Conservation (phyloP, 768 basidiomycete species). For the Sporobolomyces phaffii region DNA sequence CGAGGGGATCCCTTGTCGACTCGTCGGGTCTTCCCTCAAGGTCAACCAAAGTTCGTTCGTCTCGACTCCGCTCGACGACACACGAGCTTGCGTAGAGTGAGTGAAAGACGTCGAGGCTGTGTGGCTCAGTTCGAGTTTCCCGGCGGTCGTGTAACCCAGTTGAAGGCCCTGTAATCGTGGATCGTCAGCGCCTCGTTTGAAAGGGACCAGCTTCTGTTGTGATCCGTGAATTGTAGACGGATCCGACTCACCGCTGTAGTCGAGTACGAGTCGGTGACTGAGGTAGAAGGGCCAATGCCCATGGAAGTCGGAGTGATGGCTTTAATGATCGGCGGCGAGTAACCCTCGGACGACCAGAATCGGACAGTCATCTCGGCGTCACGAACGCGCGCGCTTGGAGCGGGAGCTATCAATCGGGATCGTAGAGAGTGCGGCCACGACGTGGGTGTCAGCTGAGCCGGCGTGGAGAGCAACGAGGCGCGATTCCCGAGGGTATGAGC, state of each 20-base stretch:
- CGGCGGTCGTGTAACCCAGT: not conserved
- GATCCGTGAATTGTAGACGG: too few species aligned
- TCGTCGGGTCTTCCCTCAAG: not conserved
- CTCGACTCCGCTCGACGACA: not conserved
- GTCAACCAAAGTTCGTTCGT: constrained; percentile 17
- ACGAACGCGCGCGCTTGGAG: constrained; percentile 1
- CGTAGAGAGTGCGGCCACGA: not conserved
- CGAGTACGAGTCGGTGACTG: not conserved
- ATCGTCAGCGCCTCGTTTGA: not conserved
- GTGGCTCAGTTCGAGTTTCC: not conserved
- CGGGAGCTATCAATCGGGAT: not conserved
- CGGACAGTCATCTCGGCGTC: not conserved
- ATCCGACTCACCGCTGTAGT: not conserved
- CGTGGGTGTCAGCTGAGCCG: not conserved
- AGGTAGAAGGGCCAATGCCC: constrained; percentile 3
- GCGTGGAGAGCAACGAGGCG: not conserved
- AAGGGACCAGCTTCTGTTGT: too few species aligned
- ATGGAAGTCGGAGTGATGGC: not conserved
- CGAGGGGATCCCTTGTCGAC: not conserved
- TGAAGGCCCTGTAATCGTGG: not conserved
- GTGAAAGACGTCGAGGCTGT: not conserved
- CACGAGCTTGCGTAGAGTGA: not conserved
- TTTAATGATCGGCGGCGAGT: not conserved
- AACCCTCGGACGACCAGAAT: not conserved
- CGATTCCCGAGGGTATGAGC: too few species aligned